phyloP scores from a whole-genome alignment of 2,329 filamentous ascomycete species.

The Pseudogymnoascus sp. region DNA sequence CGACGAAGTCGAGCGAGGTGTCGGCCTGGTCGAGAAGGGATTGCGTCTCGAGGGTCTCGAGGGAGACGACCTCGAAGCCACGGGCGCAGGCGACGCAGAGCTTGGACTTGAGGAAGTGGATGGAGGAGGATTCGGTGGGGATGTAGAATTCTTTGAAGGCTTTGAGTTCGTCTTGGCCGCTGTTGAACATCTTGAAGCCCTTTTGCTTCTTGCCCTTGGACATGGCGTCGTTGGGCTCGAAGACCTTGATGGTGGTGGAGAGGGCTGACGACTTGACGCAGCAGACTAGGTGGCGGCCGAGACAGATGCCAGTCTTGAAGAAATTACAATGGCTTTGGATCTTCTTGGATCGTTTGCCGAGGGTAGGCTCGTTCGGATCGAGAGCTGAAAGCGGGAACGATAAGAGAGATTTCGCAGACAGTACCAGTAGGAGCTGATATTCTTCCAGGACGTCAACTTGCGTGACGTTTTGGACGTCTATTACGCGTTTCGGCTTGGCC shows the following conservation, averaged over 20 bases:
- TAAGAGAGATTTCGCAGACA: constrained; percentile 86
- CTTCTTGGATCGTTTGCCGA: constrained; percentile 83
- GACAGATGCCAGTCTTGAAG: constrained; percentile 93
- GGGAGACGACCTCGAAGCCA: constrained; percentile 92
- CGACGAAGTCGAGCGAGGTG: constrained; percentile 94
- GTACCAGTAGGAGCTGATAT: constrained; percentile 80
- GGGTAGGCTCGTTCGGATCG: constrained; percentile 70
- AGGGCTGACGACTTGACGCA: constrained; percentile 91
- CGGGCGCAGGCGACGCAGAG: constrained; percentile 91
- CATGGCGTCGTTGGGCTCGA: constrained; percentile 91
- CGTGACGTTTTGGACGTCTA: constrained; percentile 80
- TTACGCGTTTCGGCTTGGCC: constrained; percentile 66
- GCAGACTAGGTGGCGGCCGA: constrained; percentile 89
- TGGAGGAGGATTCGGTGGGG: constrained; percentile 92
- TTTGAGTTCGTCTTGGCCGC: constrained; percentile 87
- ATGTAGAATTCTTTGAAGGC: constrained; percentile 99
- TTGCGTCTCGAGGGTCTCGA: constrained; percentile 97
- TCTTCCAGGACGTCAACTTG: constrained; percentile 96
- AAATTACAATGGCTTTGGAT: constrained; percentile 97
- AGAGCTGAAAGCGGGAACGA: constrained; percentile 84
- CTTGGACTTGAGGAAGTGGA: constrained; percentile 95
- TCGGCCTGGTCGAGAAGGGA: constrained; percentile 94
- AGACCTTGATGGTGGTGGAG: constrained; percentile 97
- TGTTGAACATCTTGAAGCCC: constrained; percentile 92
- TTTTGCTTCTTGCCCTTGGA: constrained; percentile 92